These are phyloP conservation scores for Fusarium keratoplasticum DNA, from an alignment of 2,329 filamentous ascomycete genomes.

Conservation along the genomic window DNA sequence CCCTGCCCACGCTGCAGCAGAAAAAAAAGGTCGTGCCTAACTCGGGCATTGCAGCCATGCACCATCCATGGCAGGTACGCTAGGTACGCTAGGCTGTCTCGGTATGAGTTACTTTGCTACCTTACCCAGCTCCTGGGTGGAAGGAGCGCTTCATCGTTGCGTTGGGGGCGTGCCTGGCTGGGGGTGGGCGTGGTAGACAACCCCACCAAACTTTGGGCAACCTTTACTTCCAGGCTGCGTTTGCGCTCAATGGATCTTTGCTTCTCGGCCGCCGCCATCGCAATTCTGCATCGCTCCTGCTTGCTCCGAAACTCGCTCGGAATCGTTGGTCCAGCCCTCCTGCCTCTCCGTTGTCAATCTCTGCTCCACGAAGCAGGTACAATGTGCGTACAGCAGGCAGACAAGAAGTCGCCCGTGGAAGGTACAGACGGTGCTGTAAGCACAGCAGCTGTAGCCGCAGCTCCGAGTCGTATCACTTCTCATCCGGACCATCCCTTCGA, in stretches of 20 bases:
- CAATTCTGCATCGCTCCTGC: not conserved
- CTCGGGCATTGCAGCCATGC: slow-evolving; percentile 1
- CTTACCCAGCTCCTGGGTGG: not conserved
- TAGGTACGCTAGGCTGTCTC: slow-evolving; percentile 4
- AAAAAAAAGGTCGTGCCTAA: slow-evolving; percentile 2
- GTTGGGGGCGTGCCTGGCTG: not conserved
- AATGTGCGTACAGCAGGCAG: not conserved
- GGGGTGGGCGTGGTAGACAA: not conserved
- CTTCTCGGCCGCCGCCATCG: not conserved
- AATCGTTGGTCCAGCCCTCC: slow-evolving; percentile 24
- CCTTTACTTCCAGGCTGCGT: slow-evolving; percentile 20
- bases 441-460: not conserved
- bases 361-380: not conserved
- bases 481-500: slow-evolving; percentile 20
- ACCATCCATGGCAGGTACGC: slow-evolving; percentile 7
- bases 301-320: slow-evolving; percentile 37
- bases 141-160: not conserved
- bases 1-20: slow-evolving; percentile 6
- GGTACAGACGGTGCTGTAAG: not conserved
- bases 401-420: not conserved
- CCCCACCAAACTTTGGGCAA: not conserved
- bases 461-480: not conserved
- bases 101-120: slow-evolving; percentile 1
- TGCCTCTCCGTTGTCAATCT: slow-evolving; percentile 6
- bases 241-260: slow-evolving; percentile 26